Percentiles rank a stretch among this genome's conserved stretches.
Evolutionary conservation across 2,329 filamentous ascomycete genomes (phyloP).

Genomic region (Phoma sp.): DNA sequence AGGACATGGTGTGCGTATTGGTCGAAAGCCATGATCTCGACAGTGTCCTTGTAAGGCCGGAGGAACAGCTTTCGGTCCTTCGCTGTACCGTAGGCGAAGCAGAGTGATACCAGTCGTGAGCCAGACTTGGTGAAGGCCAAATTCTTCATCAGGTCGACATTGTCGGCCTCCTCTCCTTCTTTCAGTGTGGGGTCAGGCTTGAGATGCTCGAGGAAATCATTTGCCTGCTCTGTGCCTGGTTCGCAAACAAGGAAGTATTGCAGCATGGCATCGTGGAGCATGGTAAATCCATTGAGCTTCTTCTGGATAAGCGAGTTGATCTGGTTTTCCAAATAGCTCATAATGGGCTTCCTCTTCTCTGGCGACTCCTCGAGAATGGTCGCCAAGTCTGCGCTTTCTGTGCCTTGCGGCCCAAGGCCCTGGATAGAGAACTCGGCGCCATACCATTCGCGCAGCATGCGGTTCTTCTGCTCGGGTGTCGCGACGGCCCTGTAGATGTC

Average conservation of each 20-base stretch:
- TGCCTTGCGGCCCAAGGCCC: slow-evolving; percentile 58
- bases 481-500: slow-evolving; percentile 93
- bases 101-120: slow-evolving; percentile 77
- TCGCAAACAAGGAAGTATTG: slow-evolving; percentile 89
- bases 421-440: slow-evolving; percentile 90
- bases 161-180: slow-evolving; percentile 57
- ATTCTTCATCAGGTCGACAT: slow-evolving; percentile 82
- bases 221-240: slow-evolving; percentile 78
- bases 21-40: slow-evolving; percentile 84
- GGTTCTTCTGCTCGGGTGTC: slow-evolving; percentile 82
- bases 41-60: slow-evolving; percentile 87
- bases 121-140: slow-evolving; percentile 94
- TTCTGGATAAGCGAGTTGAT: slow-evolving; percentile 95
- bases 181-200: slow-evolving; percentile 83
- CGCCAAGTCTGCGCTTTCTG: slow-evolving; percentile 68
- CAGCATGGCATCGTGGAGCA: slow-evolving; percentile 97
- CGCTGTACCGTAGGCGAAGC: slow-evolving; percentile 82
- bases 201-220: slow-evolving; percentile 85
- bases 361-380: slow-evolving; percentile 77
- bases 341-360: slow-evolving; percentile 84
- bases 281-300: slow-evolving; percentile 94
- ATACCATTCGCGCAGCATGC: slow-evolving; percentile 92
- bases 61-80: slow-evolving; percentile 93
- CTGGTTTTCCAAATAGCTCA: slow-evolving; percentile 82
- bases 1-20: slow-evolving; percentile 79